Percentiles rank a stretch among this genome's conserved stretches.
phyloP scores from a whole-genome alignment of 768 basidiomycete species.

The Pulveroboletus sp. region DNA sequence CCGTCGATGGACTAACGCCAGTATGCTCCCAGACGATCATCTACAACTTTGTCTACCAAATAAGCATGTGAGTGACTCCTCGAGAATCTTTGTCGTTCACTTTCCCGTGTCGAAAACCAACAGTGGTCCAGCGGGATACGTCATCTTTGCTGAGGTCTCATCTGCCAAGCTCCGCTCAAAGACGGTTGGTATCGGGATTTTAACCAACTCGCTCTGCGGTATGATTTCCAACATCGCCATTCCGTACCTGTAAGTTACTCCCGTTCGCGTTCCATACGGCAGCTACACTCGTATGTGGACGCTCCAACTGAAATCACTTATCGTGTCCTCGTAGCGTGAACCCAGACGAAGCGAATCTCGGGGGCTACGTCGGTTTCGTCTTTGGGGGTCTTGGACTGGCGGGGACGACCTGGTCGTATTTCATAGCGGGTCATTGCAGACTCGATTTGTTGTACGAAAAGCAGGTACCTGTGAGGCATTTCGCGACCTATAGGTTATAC shows the following conservation, averaged over 20 bases:
- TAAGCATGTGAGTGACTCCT: conserved; percentile 18
- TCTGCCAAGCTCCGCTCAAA: conserved; percentile 29
- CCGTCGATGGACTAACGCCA: not conserved
- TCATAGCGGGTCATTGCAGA: conserved; percentile 6
- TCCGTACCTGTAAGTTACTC: conserved; percentile 24
- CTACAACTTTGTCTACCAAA: conserved; percentile 29
- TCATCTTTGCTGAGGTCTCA: conserved; percentile 27
- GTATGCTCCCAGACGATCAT: conserved; percentile 21
- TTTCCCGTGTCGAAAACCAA: not conserved
- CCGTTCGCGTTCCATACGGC: no score
- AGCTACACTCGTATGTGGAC: not conserved
- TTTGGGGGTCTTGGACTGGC: conserved; percentile 22
- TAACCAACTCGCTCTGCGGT: conserved; percentile 21
- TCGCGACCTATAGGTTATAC: conserved; percentile 17
- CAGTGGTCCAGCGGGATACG: conserved; percentile 26
- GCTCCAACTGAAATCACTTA: not conserved
- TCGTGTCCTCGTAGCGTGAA: conserved; percentile 15
- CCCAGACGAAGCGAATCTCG: conserved; percentile 25
- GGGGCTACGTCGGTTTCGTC: conserved; percentile 27
- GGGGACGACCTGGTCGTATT: conserved; percentile 23
- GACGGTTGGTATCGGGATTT: conserved; percentile 26
- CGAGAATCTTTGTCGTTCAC: not conserved
- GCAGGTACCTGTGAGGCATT: conserved; percentile 26
- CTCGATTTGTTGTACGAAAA: conserved; percentile 32
- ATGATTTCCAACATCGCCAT: conserved; percentile 25